Evolutionary conservation across 495 filamentous ascomycete species (phyloP).

Genomic region (Aspergillus indologenus): DNA sequence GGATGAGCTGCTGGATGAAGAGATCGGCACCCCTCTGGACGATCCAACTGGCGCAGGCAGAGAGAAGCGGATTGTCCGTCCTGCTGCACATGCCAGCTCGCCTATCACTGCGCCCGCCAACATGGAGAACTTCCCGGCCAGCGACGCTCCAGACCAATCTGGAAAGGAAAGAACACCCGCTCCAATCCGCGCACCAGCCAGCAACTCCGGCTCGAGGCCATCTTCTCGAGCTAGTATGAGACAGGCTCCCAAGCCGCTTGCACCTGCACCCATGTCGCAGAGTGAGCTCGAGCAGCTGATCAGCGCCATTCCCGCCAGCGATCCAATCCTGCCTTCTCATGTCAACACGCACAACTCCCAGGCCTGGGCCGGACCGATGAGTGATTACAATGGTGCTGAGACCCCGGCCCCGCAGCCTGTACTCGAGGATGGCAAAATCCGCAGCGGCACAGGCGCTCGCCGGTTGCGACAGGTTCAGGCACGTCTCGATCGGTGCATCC

Average conservation of each 20-base stretch:
- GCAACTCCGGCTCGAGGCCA: slow-evolving; percentile 32
- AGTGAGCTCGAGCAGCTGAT: slow-evolving; percentile 33
- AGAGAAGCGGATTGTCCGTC: slow-evolving; percentile 41
- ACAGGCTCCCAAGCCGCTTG: slow-evolving; percentile 38
- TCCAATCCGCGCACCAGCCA: slow-evolving; percentile 26
- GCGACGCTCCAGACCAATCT: slow-evolving; percentile 19
- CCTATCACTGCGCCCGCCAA: slow-evolving; percentile 24
- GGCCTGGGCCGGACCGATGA: slow-evolving; percentile 46
- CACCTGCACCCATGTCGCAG: slow-evolving; percentile 39
- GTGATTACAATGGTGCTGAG: slow-evolving; percentile 37
- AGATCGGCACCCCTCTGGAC: slow-evolving; percentile 41
- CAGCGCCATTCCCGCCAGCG: slow-evolving; percentile 53
- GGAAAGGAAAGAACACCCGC: slow-evolving; percentile 20
- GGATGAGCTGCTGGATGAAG: slow-evolving; percentile 56
- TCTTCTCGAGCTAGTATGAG: slow-evolving; percentile 37
- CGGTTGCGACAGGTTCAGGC: slow-evolving; percentile 42
- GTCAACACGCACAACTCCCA: slow-evolving; percentile 41
- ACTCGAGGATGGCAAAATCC: slow-evolving; percentile 28
- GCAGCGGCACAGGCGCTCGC: slow-evolving; percentile 38
- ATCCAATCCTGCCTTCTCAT: slow-evolving; percentile 48
- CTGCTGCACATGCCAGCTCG: slow-evolving; percentile 33
- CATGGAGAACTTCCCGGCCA: slow-evolving; percentile 20
- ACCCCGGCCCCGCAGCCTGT: slow-evolving; percentile 27
- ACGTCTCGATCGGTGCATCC: slow-evolving; percentile 61
- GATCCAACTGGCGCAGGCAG: slow-evolving; percentile 39